Evolutionary conservation across 140 eudicot genomes (phyloP).

Genomic region (Cichorium intybus): DNA sequence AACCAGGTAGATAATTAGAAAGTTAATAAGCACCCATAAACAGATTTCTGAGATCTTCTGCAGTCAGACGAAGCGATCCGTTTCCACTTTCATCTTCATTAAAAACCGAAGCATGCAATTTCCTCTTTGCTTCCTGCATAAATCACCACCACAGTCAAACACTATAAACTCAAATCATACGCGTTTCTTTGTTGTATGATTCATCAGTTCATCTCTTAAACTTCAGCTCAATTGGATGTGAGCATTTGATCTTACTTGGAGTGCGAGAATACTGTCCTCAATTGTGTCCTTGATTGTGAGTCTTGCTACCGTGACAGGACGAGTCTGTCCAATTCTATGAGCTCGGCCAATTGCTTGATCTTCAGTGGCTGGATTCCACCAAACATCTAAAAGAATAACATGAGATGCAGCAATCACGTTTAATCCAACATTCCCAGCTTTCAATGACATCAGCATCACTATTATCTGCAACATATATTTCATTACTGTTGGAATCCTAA

Average conservation of each 20-base stretch:
- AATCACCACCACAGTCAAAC: no score
- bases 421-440: no score
- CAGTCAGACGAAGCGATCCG: slow-evolving; percentile 42
- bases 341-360: slow-evolving; percentile 97
- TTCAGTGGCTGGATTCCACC: slow-evolving; percentile 99
- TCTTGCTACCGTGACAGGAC: slow-evolving; percentile 79
- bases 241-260: no score
- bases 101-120: slow-evolving; percentile 76
- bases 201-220: no score
- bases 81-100: slow-evolving; percentile 66
- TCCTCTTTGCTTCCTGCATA: slow-evolving; percentile 78
- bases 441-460: no score
- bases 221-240: no score
- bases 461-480: no score
- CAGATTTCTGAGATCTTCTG: slow-evolving; percentile 53
- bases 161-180: no score
- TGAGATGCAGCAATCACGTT: slow-evolving; percentile 91
- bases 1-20: background rate
- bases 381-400: slow-evolving; percentile 88
- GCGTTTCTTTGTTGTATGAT: no score
- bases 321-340: slow-evolving; percentile 95
- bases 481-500: no score
- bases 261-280: slow-evolving; percentile 86
- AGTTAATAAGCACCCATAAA: slow-evolving; percentile 32
- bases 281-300: slow-evolving; percentile 73